A percentile compares a stretch with the other conserved stretches of the same genome.
Conservation (phyloP, 2,329 filamentous ascomycete species). For the Paracoccidioides lutzii region DNA sequence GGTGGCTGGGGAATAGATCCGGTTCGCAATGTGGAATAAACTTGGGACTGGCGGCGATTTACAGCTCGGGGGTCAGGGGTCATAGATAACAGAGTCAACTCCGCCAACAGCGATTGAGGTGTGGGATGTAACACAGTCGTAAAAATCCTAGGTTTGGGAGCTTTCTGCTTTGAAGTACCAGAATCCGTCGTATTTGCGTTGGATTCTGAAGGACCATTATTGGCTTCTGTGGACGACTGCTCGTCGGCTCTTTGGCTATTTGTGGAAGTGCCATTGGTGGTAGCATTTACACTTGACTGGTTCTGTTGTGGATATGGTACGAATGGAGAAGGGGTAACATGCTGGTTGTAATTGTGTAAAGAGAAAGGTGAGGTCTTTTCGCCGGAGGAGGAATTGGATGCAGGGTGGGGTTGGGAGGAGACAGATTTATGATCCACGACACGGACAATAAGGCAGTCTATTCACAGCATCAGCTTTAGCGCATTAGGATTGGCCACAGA, state of each 20-base stretch:
- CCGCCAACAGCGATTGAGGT: slow-evolving; percentile 56
- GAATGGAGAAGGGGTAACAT: slow-evolving; percentile 78
- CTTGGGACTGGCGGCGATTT: slow-evolving; percentile 34
- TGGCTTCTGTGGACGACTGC: slow-evolving; percentile 9
- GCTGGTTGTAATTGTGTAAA: slow-evolving; percentile 83
- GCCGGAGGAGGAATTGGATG: slow-evolving; percentile 42
- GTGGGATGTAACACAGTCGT: slow-evolving; percentile 83
- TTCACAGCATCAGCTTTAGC: slow-evolving; percentile 3
- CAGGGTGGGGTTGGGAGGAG: slow-evolving; percentile 45
- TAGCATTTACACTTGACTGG: slow-evolving; percentile 33
- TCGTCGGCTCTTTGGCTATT: background rate
- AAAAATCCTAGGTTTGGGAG: slow-evolving; percentile 46
- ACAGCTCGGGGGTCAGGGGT: slow-evolving; percentile 49
- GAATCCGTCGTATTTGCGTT: slow-evolving; percentile 42
- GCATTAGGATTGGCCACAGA: background rate
- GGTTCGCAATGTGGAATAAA: slow-evolving; percentile 29
- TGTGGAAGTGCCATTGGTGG: background rate
- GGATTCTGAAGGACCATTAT: slow-evolving; percentile 22
- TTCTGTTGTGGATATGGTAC: slow-evolving; percentile 53
- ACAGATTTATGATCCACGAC: slow-evolving; percentile 74
- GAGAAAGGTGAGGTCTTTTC: slow-evolving; percentile 60
- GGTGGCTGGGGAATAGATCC: slow-evolving; percentile 44
- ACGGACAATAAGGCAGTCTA: slow-evolving; percentile 77
- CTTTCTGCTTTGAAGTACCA: slow-evolving; percentile 32
- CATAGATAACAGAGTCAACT: slow-evolving; percentile 61